These are phyloP conservation scores for Leccinum disarticulatum DNA, from an alignment of 768 basidiomycete species.

Conservation along the genomic window DNA sequence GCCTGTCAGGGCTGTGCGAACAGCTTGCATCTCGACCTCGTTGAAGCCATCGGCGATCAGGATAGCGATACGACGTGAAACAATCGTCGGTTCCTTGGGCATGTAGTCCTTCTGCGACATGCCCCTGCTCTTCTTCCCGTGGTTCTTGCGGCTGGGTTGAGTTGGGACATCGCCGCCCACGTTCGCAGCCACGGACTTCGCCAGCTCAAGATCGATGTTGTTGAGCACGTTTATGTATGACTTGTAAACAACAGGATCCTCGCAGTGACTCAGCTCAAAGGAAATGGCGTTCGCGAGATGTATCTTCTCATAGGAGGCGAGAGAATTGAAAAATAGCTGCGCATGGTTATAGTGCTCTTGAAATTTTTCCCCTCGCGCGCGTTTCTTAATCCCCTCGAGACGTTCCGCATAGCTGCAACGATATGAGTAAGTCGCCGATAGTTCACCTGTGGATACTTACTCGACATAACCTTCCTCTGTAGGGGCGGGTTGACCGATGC, in stretches of 20 bases:
- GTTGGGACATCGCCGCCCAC: constrained; percentile 63
- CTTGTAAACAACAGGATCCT: constrained; percentile 69
- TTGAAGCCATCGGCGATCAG: constrained; percentile 77
- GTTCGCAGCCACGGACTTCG: constrained; percentile 61
- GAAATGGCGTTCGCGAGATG: constrained; percentile 70
- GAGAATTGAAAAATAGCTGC: constrained; percentile 83
- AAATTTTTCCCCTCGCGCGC: constrained; percentile 71
- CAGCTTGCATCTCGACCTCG: constrained; percentile 51
- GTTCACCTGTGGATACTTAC: constrained; percentile 31
- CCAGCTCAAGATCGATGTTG: constrained; percentile 73
- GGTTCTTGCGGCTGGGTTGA: constrained; percentile 49
- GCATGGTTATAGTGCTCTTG: constrained; percentile 74
- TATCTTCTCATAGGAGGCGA: constrained; percentile 62
- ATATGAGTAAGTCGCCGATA: constrained; percentile 10
- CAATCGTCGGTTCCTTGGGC: constrained; percentile 58
- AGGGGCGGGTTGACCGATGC: constrained; percentile 47
- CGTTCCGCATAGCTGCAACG: constrained; percentile 46
- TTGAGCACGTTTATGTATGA: constrained; percentile 67
- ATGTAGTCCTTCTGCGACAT: constrained; percentile 60
- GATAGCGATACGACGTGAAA: constrained; percentile 72
- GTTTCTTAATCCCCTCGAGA: constrained; percentile 53
- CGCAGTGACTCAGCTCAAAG: constrained; percentile 85
- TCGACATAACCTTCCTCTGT: constrained; percentile 52
- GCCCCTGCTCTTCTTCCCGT: constrained; percentile 52
- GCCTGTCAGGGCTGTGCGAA: constrained; percentile 53